Evolutionary conservation across 2,329 filamentous ascomycete species (phyloP), one percentile per base, ranked within the genome.

Genomic region (Colletotrichum sublineola): DNA sequence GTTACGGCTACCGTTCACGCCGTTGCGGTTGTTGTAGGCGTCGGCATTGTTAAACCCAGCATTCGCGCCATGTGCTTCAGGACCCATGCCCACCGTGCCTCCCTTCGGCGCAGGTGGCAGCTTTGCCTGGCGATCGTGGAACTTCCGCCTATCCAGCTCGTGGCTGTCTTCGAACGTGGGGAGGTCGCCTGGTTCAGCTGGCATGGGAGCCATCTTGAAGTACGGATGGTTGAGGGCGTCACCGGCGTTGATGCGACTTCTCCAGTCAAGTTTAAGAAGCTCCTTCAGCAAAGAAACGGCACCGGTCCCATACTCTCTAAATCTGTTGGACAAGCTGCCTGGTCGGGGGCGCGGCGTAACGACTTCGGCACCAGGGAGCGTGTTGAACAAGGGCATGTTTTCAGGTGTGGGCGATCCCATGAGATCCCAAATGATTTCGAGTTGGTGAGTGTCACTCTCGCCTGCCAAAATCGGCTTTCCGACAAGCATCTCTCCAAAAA

Each of bases 401-500:
- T 95, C 91, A 29, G 98, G 94, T 0, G 89, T 97, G 0, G 96
- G 96, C 0, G 94, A 93, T 18, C 96, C 96, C 75, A 97, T 93
- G 50, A 99, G 87, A 75, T 95, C 94, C 83, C 97, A 99, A 71
- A 99, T 98, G 58, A 97, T 91, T 15, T 97, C 93, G 15, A 97
- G 91, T 82, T 99, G 96, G 78, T 98, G 92, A 8, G 90, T 84
- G 79, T 99, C 96, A 77, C 93, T 97, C 75, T 94, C 94, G 15
- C 96, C 96, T 9, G 95, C 90, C 55, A 99, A 87, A 65, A 99
- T 98, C 0, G 96, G 96, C 80, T 96, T 97, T 48, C 94, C 92
- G 77, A 94, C 91, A 75, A 98, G 92, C 96, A 99, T 99, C 81
- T 99, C 96, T 63, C 95, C 96, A 82, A 99, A 98, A 2, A 99